phyloP scores from a whole-genome alignment of 331 rosid genomes.

The Malus hybrid region DNA sequence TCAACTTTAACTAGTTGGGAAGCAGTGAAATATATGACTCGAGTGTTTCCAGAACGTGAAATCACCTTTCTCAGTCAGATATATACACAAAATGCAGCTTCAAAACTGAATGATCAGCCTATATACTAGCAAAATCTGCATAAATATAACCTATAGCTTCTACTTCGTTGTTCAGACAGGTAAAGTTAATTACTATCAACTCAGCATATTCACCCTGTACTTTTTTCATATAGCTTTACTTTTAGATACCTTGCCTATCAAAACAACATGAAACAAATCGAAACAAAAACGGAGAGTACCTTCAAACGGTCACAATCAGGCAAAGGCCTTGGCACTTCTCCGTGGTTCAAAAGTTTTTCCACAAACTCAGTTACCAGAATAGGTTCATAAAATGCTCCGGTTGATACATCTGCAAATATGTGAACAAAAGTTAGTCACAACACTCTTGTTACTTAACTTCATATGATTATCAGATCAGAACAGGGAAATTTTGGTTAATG shows the following conservation, averaged over 20 bases:
- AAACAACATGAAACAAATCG: not conserved
- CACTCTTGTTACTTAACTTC: not conserved
- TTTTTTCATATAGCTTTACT: not conserved
- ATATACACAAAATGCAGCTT: not conserved
- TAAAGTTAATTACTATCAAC: not conserved
- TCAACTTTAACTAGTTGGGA: no score
- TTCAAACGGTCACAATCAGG: conserved; percentile 44
- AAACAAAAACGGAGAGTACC: conserved; percentile 21
- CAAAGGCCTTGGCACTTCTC: conserved; percentile 27
- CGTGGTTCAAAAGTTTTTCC: conserved; percentile 11
- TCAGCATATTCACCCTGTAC: not conserved
- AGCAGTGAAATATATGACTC: no score
- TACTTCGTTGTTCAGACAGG: not conserved
- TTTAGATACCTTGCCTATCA: not conserved
- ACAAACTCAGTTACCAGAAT: conserved; percentile 38
- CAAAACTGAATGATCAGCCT: not conserved
- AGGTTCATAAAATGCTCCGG: conserved; percentile 52
- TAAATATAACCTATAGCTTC: not conserved
- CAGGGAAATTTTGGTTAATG: not conserved
- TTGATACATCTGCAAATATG: conserved; percentile 56
- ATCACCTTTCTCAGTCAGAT: no score
- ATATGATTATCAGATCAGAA: not conserved
- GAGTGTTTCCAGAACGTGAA: no score
- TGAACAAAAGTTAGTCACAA: not conserved
- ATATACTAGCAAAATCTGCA: not conserved